A percentile compares a stretch with the other conserved stretches of the same genome.
phyloP scores from a whole-genome alignment of 805 yeast genomes.

The Spathaspora sp. region DNA sequence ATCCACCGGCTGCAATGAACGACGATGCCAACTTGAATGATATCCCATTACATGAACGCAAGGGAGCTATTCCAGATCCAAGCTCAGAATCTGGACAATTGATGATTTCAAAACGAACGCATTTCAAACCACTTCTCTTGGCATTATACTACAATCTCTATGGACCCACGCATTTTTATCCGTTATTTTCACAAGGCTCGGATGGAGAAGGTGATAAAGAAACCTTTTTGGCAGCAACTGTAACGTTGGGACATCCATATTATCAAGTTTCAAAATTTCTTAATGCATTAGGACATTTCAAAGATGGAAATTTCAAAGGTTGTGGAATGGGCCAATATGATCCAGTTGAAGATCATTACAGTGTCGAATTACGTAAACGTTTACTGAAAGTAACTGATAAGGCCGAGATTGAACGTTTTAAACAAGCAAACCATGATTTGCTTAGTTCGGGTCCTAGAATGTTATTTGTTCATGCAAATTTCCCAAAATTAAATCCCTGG shows the following conservation, averaged over 20 bases:
- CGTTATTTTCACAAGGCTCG: conserved; percentile 41
- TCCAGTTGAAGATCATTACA: conserved; percentile 55
- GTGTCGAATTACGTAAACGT: conserved; percentile 9
- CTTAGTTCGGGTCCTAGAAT: conserved; percentile 22
- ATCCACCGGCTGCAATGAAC: neutral
- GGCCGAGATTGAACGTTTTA: conserved; percentile 2
- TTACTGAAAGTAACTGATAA: conserved; percentile 4
- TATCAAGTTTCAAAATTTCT: conserved; percentile 54
- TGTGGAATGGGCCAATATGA: conserved; percentile 76
- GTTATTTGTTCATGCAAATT: conserved; percentile 62
- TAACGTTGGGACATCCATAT: conserved; percentile 42
- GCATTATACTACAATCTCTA: conserved; percentile 41
- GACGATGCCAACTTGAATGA: conserved; percentile 9
- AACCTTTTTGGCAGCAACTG: conserved; percentile 69
- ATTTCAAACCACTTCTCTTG: conserved; percentile 31
- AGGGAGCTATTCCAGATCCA: conserved; percentile 30
- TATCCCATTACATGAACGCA: conserved; percentile 27
- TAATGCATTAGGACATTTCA: conserved; percentile 48
- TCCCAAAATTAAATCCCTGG: conserved; percentile 66
- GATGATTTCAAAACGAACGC: conserved; percentile 37
- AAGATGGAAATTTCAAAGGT: conserved; percentile 48
- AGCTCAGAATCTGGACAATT: conserved; percentile 40
- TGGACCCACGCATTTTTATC: conserved; percentile 41
- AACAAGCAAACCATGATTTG: conserved; percentile 6
- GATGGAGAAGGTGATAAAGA: conserved; percentile 84